These are phyloP conservation scores for Conticribra weissflogii DNA, from an alignment of 108 stramenopile genomes.

Conservation along the genomic window DNA sequence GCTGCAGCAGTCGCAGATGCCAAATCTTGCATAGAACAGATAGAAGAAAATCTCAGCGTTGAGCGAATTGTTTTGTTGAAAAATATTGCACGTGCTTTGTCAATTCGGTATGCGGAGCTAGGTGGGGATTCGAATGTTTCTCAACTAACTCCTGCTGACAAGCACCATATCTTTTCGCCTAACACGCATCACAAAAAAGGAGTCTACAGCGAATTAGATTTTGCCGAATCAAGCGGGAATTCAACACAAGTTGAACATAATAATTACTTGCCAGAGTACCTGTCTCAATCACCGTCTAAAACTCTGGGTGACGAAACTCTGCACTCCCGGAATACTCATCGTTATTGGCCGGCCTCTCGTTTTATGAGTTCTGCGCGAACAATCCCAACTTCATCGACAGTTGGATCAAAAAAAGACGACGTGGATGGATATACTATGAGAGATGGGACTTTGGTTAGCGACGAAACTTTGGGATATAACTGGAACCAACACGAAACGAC, in stretches of 20 bases:
- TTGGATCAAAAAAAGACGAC: not conserved
- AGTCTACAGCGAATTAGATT: not conserved
- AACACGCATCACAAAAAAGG: not conserved
- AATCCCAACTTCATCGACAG: not conserved
- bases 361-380: not conserved
- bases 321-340: too few species aligned
- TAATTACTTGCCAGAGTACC: too few species aligned
- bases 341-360: not conserved
- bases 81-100: conserved; percentile 35
- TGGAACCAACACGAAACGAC: too few species aligned
- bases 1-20: conserved; percentile 5
- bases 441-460: not conserved
- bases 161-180: not conserved
- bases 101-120: conserved; percentile 1
- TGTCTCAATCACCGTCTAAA: too few species aligned
- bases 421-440: not conserved
- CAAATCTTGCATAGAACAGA: conserved; percentile 26
- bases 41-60: conserved; percentile 72
- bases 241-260: too few species aligned
- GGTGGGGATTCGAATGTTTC: not conserved
- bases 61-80: conserved; percentile 77
- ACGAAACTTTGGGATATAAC: too few species aligned
- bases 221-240: not conserved
- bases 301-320: too few species aligned
- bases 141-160: not conserved